Evolutionary conservation across 163 green algal species (phyloP).

Genomic region (Coccomyxa subellipsoidea): DNA sequence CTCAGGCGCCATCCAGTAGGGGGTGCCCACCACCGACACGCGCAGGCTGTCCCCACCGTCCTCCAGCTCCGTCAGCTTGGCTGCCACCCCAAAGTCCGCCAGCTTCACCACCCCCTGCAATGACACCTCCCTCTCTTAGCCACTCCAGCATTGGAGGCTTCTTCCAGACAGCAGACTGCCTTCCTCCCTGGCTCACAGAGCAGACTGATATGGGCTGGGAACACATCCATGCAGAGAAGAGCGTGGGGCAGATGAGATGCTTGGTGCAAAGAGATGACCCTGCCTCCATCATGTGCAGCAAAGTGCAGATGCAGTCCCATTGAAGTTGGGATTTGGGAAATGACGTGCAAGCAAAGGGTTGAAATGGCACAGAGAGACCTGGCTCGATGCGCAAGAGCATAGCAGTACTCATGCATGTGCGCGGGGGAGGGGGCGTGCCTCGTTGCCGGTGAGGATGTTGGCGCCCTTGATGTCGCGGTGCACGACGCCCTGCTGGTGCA

Average conservation of each 20-base stretch:
- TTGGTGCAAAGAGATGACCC: too few relatives aligned
- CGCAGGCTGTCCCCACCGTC: constrained; percentile 22
- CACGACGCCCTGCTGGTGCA: constrained; percentile 87
- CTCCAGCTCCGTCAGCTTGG: constrained; percentile 68
- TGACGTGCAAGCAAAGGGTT: too few relatives aligned
- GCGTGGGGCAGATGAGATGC: too few relatives aligned
- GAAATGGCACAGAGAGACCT: too few relatives aligned
- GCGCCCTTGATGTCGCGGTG: constrained; percentile 94
- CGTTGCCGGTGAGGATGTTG: constrained; percentile 91
- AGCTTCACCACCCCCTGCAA: constrained; percentile 87
- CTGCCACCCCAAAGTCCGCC: constrained; percentile 91
- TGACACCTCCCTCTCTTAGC: too few relatives aligned
- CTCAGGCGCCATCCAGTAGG: constrained; percentile 96
- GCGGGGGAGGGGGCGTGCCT: constrained; percentile 43
- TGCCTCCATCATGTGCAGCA: background rate
- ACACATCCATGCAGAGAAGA: too few relatives aligned
- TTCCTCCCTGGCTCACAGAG: too few relatives aligned
- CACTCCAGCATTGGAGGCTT: too few relatives aligned
- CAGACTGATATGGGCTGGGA: too few relatives aligned
- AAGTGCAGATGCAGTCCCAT: too few relatives aligned
- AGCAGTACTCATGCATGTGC: background rate
- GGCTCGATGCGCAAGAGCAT: too few relatives aligned
- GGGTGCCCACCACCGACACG: constrained; percentile 66
- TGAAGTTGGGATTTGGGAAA: too few relatives aligned
- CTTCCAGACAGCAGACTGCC: background rate